A percentile compares a stretch with the other conserved stretches of the same genome.
phyloP scores from a whole-genome alignment of 768 basidiomycete genomes.

The Lentinula sp. region DNA sequence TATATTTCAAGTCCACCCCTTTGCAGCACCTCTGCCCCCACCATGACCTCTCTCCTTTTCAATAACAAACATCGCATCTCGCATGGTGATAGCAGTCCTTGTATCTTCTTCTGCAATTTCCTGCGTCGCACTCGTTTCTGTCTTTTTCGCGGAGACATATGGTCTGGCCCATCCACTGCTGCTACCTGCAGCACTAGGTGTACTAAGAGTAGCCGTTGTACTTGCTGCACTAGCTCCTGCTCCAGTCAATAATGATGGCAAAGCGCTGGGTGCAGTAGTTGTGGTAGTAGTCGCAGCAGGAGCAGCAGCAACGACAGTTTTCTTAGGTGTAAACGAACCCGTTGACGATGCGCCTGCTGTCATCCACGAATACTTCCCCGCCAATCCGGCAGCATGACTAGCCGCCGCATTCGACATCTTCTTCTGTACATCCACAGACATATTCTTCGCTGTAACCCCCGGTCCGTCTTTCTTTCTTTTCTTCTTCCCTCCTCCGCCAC shows the following conservation, averaged over 20 bases:
- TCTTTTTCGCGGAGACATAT: slow-evolving; percentile 48
- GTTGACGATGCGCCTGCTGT: slow-evolving; percentile 47
- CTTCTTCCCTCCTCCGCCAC: slow-evolving; percentile 47
- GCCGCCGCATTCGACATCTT: slow-evolving; percentile 90
- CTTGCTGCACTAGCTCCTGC: slow-evolving; percentile 19
- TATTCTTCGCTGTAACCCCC: slow-evolving; percentile 79
- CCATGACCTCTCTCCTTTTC: slow-evolving; percentile 82
- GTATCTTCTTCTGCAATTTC: slow-evolving; percentile 49
- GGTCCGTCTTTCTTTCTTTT: slow-evolving; percentile 84
- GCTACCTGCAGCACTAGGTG: slow-evolving; percentile 15
- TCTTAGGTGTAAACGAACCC: slow-evolving; percentile 21
- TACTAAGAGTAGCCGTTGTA: slow-evolving; percentile 15
- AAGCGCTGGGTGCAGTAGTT: slow-evolving; percentile 18
- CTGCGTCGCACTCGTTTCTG: slow-evolving; percentile 18
- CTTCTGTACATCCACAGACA: slow-evolving; percentile 89
- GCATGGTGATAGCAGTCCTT: slow-evolving; percentile 56
- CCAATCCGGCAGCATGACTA: slow-evolving; percentile 80
- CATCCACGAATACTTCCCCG: slow-evolving; percentile 88
- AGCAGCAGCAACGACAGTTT: slow-evolving; percentile 26
- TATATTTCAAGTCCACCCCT: slow-evolving; percentile 47
- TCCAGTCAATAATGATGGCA: slow-evolving; percentile 12
- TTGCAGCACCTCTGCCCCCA: slow-evolving; percentile 70
- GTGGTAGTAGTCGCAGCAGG: slow-evolving; percentile 23
- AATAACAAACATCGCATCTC: slow-evolving; percentile 83
- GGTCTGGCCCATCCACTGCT: slow-evolving; percentile 54